Evolutionary conservation across 306 rosid genomes (phyloP).

Genomic region (Cucurbita maxima): DNA sequence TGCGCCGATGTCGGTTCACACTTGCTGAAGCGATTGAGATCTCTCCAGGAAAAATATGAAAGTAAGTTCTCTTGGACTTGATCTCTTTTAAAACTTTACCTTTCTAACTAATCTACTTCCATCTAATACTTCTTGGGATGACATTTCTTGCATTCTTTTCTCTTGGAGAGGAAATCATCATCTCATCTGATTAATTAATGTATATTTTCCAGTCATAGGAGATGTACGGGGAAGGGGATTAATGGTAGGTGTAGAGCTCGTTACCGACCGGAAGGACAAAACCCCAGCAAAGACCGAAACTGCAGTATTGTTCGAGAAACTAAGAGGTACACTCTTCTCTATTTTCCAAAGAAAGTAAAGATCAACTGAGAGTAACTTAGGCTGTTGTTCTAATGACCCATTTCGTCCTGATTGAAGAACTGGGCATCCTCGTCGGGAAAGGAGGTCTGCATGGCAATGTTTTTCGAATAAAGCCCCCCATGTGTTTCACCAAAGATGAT

Average conservation of each 20-base stretch:
- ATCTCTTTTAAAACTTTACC: background rate
- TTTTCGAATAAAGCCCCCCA: slow-evolving; percentile 81
- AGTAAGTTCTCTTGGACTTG: slow-evolving; percentile 30
- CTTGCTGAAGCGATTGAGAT: slow-evolving; percentile 54
- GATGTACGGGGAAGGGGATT: slow-evolving; percentile 81
- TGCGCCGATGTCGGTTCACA: slow-evolving; percentile 71
- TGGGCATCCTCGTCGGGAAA: slow-evolving; percentile 70
- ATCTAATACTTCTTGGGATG: background rate
- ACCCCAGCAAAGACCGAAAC: slow-evolving; percentile 84
- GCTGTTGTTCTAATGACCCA: slow-evolving; percentile 8
- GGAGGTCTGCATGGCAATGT: slow-evolving; percentile 86
- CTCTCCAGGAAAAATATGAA: slow-evolving; percentile 50
- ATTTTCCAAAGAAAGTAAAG: background rate
- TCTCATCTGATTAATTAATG: background rate
- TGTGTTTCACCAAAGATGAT: slow-evolving; percentile 82
- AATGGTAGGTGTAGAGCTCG: slow-evolving; percentile 72
- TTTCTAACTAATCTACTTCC: background rate
- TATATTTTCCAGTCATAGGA: slow-evolving; percentile 49
- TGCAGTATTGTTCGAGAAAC: slow-evolving; percentile 53
- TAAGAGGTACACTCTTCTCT: slow-evolving; percentile 36
- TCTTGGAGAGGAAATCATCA: background rate
- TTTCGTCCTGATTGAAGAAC: slow-evolving; percentile 37
- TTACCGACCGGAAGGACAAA: slow-evolving; percentile 45
- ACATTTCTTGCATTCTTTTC: background rate
- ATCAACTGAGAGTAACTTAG: background rate